Conservation (phyloP, 2,329 filamentous ascomycete species). For the Gremmenia infestans region DNA sequence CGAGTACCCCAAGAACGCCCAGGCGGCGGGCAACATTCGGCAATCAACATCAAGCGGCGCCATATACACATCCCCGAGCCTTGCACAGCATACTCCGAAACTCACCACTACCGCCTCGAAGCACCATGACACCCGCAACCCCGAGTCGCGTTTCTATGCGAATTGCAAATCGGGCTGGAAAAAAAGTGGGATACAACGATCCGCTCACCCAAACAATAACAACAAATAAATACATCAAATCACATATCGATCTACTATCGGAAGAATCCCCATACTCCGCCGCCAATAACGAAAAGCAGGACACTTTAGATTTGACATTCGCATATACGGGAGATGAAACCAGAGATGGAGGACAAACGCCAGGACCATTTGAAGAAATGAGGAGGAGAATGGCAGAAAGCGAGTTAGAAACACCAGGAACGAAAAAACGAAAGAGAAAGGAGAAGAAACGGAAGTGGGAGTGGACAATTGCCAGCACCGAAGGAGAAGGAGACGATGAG, state of each 20-base stretch:
- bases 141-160: conserved; percentile 50
- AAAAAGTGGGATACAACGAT: conserved; percentile 56
- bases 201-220: conserved; percentile 60
- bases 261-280: conserved; percentile 42
- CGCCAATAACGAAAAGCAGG: conserved; percentile 23
- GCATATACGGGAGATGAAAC: conserved; percentile 51
- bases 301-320: conserved; percentile 46
- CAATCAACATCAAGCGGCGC: conserved; percentile 31
- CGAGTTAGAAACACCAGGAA: conserved; percentile 23
- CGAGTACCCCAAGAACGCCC: conserved; percentile 35
- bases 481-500: conserved; percentile 44
- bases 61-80: conserved; percentile 53
- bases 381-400: conserved; percentile 49
- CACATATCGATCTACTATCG: conserved; percentile 57
- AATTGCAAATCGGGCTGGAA: conserved; percentile 42
- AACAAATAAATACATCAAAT: conserved; percentile 56
- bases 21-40: conserved; percentile 36
- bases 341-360: conserved; percentile 56
- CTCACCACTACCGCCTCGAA: conserved; percentile 54
- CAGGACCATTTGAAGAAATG: conserved; percentile 61
- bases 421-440: conserved; percentile 46
- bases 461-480: conserved; percentile 49
- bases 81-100: conserved; percentile 63
- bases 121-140: conserved; percentile 46
- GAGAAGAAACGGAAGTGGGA: conserved; percentile 62